Evolutionary conservation across 2,329 filamentous ascomycete genomes (phyloP).

Genomic region (Anisogramma anomala): DNA sequence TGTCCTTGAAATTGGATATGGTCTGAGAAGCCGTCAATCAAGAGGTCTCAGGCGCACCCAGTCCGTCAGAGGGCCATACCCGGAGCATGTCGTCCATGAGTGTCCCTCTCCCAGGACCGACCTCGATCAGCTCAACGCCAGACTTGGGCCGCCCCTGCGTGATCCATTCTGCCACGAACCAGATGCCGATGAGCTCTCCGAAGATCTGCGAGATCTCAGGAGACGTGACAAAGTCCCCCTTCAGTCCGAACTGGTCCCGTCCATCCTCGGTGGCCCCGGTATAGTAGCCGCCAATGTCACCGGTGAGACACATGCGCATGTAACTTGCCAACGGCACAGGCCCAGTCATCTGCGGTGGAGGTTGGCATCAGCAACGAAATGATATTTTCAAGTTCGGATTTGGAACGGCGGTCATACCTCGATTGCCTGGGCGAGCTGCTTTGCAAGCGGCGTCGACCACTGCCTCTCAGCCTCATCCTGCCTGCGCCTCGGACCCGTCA

Average conservation of each 20-base stretch:
- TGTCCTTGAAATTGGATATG: slow-evolving; percentile 67
- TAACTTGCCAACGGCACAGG: slow-evolving; percentile 86
- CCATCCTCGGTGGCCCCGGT: slow-evolving; percentile 58
- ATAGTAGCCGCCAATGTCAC: slow-evolving; percentile 86
- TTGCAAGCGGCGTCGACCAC: slow-evolving; percentile 90
- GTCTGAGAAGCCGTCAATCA: slow-evolving; percentile 41
- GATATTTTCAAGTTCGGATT: no score
- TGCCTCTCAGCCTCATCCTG: slow-evolving; percentile 36
- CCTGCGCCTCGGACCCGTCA: slow-evolving; percentile 3
- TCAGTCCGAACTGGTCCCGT: slow-evolving; percentile 80
- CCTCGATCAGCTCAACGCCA: slow-evolving; percentile 81
- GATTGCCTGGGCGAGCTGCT: slow-evolving; percentile 76
- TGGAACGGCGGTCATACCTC: slow-evolving; percentile 41
- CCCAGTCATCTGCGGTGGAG: slow-evolving; percentile 70
- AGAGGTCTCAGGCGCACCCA: background rate
- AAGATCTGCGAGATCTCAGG: slow-evolving; percentile 97
- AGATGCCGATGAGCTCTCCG: slow-evolving; percentile 85
- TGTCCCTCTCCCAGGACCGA: slow-evolving; percentile 87
- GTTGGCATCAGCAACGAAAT: no score
- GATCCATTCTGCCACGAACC: slow-evolving; percentile 96
- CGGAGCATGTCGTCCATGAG: slow-evolving; percentile 94
- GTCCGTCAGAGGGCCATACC: slow-evolving; percentile 38
- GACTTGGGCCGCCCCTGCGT: slow-evolving; percentile 64
- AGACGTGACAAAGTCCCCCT: slow-evolving; percentile 92
- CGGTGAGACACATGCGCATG: slow-evolving; percentile 97